phyloP scores from a whole-genome alignment of 2,329 filamentous ascomycete genomes.

The Macrophomina tecta region DNA sequence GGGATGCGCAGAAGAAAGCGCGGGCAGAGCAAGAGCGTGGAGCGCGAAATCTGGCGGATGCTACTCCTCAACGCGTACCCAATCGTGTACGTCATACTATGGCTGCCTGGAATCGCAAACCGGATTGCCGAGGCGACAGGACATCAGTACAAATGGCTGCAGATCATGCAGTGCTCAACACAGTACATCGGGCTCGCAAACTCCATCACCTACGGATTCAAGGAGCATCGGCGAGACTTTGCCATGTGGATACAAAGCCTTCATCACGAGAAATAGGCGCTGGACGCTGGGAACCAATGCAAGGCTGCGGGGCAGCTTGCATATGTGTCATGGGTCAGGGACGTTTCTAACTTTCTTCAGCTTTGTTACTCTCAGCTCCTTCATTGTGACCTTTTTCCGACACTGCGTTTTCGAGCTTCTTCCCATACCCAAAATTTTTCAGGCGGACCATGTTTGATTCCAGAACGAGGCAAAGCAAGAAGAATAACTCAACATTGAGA shows the following conservation, averaged over 20 bases:
- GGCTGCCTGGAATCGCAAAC: slow-evolving; percentile 42
- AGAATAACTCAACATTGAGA: not conserved
- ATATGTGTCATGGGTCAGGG: not conserved
- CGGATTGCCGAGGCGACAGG: slow-evolving; percentile 35
- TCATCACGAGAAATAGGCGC: not conserved
- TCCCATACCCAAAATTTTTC: not conserved
- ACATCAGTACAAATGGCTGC: slow-evolving; percentile 27
- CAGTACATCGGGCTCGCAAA: slow-evolving; percentile 37
- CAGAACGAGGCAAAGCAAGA: not conserved
- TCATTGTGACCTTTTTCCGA: too few relatives aligned
- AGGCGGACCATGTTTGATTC: not conserved
- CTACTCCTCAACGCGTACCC: slow-evolving; percentile 44
- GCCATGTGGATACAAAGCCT: slow-evolving; percentile 13
- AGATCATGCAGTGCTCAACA: slow-evolving; percentile 34
- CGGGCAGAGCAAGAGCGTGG: slow-evolving; percentile 29
- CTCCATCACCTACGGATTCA: slow-evolving; percentile 34
- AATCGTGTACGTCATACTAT: slow-evolving; percentile 42
- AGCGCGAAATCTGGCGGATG: slow-evolving; percentile 38
- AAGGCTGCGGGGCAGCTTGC: not conserved
- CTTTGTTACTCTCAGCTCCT: not conserved
- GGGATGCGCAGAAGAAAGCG: not conserved
- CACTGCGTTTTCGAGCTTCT: not conserved
- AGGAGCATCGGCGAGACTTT: slow-evolving; percentile 31
- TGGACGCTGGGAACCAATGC: not conserved
- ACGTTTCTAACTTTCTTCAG: not conserved